Base-by-base conservation (phyloP, 2,329 filamentous ascomycete species). In the Sordariomycetes sp. region DNA sequence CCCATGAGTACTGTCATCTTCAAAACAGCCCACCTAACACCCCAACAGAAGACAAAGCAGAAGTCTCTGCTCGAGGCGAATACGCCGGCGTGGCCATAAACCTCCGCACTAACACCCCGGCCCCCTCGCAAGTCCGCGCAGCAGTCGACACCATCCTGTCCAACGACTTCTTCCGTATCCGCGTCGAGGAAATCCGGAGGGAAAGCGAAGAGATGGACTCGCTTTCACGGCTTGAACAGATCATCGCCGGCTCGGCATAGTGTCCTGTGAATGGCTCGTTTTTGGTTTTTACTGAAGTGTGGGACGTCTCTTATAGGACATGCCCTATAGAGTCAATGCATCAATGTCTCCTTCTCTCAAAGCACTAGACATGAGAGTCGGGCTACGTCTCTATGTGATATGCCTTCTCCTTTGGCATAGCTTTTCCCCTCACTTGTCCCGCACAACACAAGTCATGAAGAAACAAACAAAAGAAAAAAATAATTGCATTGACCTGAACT, bases 81-180 rank as follows among this genome's bases (percentile, higher is more conserved):
- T 72, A 66, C 62, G 68, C 71, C 1, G 76, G 75, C 10, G 64
- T 76, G 5, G 76, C 72, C 0, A 65, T 76, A 45, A 76, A 78
- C 61, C 64, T 79, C 22, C 61, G 63, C 36, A 72, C 69, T 0
- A 67, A 69, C 25, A 59, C 42, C 2, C 70, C 72, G 10, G 65
- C 61, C 1, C 39, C 59, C 1, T 63, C 66, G 25, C 59, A 66
- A 52, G 61, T 73, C 5, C 58, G 60, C 1, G 62, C 58, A 3
- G 70, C 61, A 0, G 67, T 74, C 17, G 62, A 69, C 2, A 61
- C 61, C 24, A 60, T 74, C 0, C 59, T 74, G 39, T 53, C 13
- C 0, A 62, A 71, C 10, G 50, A 39, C 1, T 61, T 58, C 24
- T 74, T 65, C 59, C 68, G 68, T 60, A 60, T 59, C 57, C 64